Conservation (phyloP, 2,329 filamentous ascomycete genomes). For the Cladosporium oxysporum region DNA sequence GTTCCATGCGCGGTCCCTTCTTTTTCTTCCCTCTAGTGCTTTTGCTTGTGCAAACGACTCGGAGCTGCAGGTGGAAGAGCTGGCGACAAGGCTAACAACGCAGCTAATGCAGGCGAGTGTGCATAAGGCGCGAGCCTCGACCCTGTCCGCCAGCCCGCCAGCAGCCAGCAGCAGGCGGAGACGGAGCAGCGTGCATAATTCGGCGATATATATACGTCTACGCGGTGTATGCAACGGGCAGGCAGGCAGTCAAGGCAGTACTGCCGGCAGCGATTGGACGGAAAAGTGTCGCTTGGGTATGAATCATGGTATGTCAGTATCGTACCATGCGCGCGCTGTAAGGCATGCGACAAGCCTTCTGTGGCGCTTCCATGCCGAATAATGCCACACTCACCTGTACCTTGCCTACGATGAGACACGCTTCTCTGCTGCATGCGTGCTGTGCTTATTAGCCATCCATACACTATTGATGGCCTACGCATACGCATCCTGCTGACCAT, state of each 20-base stretch:
- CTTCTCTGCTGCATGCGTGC: background rate
- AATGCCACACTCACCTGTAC: background rate
- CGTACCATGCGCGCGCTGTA: constrained; percentile 3
- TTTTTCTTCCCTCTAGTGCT: background rate
- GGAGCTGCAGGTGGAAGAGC: background rate
- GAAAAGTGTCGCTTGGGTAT: background rate
- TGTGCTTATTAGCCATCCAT: background rate
- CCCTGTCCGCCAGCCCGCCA: background rate
- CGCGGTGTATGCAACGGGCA: too few species aligned
- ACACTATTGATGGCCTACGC: background rate
- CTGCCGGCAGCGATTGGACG: background rate
- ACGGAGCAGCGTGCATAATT: background rate
- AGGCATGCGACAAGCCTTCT: constrained; percentile 12
- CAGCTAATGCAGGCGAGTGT: background rate
- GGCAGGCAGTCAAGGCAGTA: background rate
- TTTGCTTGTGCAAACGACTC: background rate
- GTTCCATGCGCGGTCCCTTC: background rate
- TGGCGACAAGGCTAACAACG: background rate
- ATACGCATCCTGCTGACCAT: background rate
- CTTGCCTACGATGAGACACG: background rate
- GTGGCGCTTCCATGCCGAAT: background rate
- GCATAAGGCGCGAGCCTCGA: background rate
- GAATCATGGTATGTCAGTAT: background rate
- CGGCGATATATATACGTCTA: background rate
- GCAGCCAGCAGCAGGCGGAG: background rate